These are phyloP conservation scores for Ustilago cynodontis DNA, from an alignment of 1,284 basidiomycete genomes.

Conservation along the genomic window DNA sequence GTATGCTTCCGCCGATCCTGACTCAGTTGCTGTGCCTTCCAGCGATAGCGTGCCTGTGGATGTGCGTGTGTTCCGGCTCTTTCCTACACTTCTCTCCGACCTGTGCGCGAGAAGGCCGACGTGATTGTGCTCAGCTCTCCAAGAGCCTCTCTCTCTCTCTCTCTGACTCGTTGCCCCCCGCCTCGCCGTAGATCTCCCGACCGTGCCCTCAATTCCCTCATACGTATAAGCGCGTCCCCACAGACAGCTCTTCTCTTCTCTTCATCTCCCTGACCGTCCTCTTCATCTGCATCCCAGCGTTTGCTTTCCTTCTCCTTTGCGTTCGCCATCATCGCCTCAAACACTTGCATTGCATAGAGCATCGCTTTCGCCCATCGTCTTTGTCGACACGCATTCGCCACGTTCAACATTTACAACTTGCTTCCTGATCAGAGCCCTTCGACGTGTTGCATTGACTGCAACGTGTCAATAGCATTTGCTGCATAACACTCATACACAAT, in stretches of 20 bases:
- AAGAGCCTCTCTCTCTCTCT: conserved; percentile 2
- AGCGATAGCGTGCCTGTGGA: not conserved
- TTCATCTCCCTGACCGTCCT: not conserved
- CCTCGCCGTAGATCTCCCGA: not conserved
- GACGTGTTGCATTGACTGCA: not conserved
- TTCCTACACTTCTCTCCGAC: conserved; percentile 10
- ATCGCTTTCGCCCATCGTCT: not conserved
- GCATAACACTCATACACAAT: not conserved
- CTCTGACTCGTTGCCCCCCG: conserved; percentile 2
- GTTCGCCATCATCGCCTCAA: not conserved
- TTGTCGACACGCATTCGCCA: not conserved
- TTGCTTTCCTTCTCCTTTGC: not conserved
- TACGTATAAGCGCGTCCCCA: conserved; percentile 10
- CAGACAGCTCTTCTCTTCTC: not conserved
- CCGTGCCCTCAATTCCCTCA: not conserved
- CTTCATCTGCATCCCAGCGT: too few relatives aligned
- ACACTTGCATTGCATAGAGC: not conserved
- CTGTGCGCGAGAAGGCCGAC: conserved; percentile 25
- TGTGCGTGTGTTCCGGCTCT: conserved; percentile 24
- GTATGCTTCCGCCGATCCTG: conserved; percentile 31
- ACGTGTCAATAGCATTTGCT: not conserved
- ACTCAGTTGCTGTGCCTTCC: conserved; percentile 7
- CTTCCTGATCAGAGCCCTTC: too few relatives aligned
- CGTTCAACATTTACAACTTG: not conserved
- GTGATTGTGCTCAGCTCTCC: conserved; percentile 1